Evolutionary conservation across 2,329 filamentous ascomycete species (phyloP).

Genomic region (Endocalyx cinctus): DNA sequence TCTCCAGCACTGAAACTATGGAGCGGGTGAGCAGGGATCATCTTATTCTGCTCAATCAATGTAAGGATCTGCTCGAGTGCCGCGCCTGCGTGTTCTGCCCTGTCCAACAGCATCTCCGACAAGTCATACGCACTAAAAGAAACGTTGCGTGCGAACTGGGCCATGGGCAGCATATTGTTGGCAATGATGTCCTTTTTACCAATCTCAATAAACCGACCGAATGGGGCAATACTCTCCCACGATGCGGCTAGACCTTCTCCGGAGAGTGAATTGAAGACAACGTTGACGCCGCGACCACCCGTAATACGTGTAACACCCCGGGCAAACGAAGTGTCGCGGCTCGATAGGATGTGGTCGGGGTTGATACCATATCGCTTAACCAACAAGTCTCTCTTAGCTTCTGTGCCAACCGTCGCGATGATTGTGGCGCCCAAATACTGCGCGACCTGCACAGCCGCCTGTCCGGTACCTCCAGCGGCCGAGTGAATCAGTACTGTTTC

Average conservation of each 20-base stretch:
- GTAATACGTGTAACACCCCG: slow-evolving; percentile 8
- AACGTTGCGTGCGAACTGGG: slow-evolving; percentile 2
- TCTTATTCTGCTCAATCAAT: not conserved
- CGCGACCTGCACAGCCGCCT: slow-evolving; percentile 4
- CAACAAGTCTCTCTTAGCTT: slow-evolving; percentile 9
- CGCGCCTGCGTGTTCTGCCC: too few relatives aligned
- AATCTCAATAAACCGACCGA: slow-evolving; percentile 6
- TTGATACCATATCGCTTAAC: slow-evolving; percentile 8
- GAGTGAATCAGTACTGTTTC: slow-evolving; percentile 6
- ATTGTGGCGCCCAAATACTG: slow-evolving; percentile 3
- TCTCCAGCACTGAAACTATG: not conserved
- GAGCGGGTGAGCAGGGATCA: not conserved
- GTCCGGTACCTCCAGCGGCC: slow-evolving; percentile 4
- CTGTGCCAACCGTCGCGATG: slow-evolving; percentile 9
- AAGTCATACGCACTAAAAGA: not conserved
- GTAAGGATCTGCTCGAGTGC: not conserved
- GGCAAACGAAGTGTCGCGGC: slow-evolving; percentile 9
- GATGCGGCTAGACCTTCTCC: slow-evolving; percentile 5
- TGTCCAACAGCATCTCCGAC: not conserved
- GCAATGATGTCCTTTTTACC: slow-evolving; percentile 4
- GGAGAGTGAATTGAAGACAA: slow-evolving; percentile 13
- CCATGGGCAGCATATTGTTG: slow-evolving; percentile 1
- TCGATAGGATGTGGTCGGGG: slow-evolving; percentile 12
- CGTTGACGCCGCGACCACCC: slow-evolving; percentile 10
- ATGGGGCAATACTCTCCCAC: slow-evolving; percentile 4